Evolutionary conservation across 2,329 filamentous ascomycete genomes (phyloP), one percentile per base, ranked within the genome.

Genomic region (Arthrobotrys conoides): DNA sequence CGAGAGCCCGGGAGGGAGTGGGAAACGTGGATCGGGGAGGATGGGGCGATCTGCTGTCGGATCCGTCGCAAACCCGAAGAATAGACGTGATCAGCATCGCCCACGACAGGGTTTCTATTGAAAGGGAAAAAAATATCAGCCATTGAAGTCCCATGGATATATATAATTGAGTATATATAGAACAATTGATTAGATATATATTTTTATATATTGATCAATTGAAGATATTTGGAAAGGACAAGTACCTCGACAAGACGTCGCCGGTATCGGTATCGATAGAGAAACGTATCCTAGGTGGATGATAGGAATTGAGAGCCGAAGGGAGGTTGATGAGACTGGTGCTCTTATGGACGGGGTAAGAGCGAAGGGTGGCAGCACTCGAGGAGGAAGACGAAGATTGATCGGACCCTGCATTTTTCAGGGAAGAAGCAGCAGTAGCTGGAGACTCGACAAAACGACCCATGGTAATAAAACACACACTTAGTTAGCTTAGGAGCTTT

Each of bases 61-160:
- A 99, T 99, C 83, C 96, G 92, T 84, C 94, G 92, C 83, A 99
- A 88, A 81, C 96, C 94, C 71, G 93, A 96, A 53, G 91, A 88
- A 69, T 93, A 93, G 80, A 96, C 86, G 82, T 93, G 93, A 87
- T 96, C 92, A 83, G 97, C 94, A 85, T 95, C 93, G 81, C 90
- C 88, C 84, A 96, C 89, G 83, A 97, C 89, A 83, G 93, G 90
- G 83, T 93, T 93, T 87, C 93, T 96, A 84, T 69, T 76, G n/a
- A n/a, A n/a, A n/a, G n/a, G n/a, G n/a, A n/a, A n/a, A 81, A 81
- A 69, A 38, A 24, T 14, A 27, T 36, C 16, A 38, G 51, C n/a
- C 78, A 80, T 64, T 81, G 68, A 79, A 80, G 81, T 82, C 27
- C 80, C 81, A 71, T 80, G 80, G 27, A 30, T 79, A 80, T n/a